Base-by-base conservation (phyloP, 1,284 basidiomycete species). In the Irpex sp. region DNA sequence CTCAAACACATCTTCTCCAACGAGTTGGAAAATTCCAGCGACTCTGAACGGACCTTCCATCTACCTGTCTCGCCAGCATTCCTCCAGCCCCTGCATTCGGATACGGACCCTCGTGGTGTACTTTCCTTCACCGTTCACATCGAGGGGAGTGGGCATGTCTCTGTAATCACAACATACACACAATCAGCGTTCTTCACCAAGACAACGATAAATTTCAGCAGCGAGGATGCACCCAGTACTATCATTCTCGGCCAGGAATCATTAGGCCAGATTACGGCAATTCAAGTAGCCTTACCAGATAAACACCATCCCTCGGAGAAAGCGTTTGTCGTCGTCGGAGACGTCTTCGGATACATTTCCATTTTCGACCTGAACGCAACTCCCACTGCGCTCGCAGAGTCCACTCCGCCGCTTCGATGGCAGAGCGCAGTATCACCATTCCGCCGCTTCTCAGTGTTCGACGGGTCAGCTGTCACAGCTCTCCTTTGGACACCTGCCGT, bases 401-500 rank as follows among this genome's bases (percentile, higher is more conserved):
- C 63, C 65, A 62, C 57, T 62, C 5, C 19, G 21, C 7, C 61
- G 7, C 17, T 40, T 11, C 34, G 48, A 9, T n/a, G 19, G 11
- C 47, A 48, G 4, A 59, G 58, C 8, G 31, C 67, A 15, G 69
- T 81, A 6, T 47, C 62, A 6, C 78, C 85, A 1, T 66, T 75
- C 5, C 76, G 78, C 62, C 82, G 79, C 60, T 84, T 91, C 64
- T 84, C 86, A 67, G 87, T 87, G 0, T 82, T 86, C 67, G 76
- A 77, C 52, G 86, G 89, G 64, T 84, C 82, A 0, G 77, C 78
- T 5, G 79, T 93, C 26, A 87, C 85, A 2, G 81, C 85, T 5
- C 76, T 93, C n/a, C 79, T 84, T 0, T 85, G 86, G 79, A 86
- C 85, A 64, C 76, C 81, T 0, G 70, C 81, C 8, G 78, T 85